Evolutionary conservation across 257 asterid genomes (phyloP), one percentile per base, ranked within the genome.

Genomic region (Jasminum sambac): DNA sequence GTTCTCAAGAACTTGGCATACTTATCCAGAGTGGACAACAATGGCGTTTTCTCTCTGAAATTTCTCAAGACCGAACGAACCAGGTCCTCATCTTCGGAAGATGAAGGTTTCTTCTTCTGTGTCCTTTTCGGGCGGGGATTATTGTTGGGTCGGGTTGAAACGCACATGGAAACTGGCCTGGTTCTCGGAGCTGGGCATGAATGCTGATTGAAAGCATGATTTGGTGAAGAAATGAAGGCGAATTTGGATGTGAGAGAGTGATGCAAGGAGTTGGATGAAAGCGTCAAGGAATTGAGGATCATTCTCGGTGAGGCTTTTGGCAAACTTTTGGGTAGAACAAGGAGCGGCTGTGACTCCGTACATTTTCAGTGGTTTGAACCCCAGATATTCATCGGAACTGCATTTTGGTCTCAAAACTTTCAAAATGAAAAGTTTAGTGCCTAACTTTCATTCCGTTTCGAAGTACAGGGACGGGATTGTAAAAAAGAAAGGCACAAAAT

Each of bases 1-100:
- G 92, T 86, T 48, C 98, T 80, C 63, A 94, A 84, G 48, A 89
- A 37, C 80, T 79, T 88, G 17, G 85, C 97, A 63, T 87, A 83
- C 87, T 89, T 89, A 60, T 86, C 81, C 70, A 93, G 80, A 23
- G 91, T 89, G 67, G 65, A 65, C 44, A 81, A 63, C 71, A 91
- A 63, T 21, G 96, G 92, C 74, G 83, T 84, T 79, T 83, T 82
- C 59, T 84, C 96, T 13, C 67, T 84, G 67, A 89, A 68, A 73
- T 76, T 85, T 79, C 82, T 86, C 84, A 90, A 70, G 24, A 89
- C 26, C 21, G 73, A 71, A 43, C 80, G 82, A 77, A 93, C 96
- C 84, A 93, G 71, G 63, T 90, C 96, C 52, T 87, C 82, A 1
- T 74, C 83, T 71, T 92, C 74, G 25, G 74, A 52, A 50, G 84